These are phyloP conservation scores for Tilletiaria anomala DNA, from an alignment of 1,284 basidiomycete genomes.

Conservation along the genomic window DNA sequence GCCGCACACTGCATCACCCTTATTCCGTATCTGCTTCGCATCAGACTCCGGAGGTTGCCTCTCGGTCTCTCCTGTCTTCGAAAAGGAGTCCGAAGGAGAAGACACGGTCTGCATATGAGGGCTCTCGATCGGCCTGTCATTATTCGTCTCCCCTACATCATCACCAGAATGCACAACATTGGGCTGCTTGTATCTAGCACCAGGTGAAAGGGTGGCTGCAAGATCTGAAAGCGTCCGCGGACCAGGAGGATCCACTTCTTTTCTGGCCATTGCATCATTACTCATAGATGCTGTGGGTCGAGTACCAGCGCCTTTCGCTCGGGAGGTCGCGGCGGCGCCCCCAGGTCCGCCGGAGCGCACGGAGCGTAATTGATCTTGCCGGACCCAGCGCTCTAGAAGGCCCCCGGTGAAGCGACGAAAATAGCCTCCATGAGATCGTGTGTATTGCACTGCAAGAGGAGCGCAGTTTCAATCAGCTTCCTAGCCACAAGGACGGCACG, in stretches of 20 bases:
- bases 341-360: conserved; percentile 21
- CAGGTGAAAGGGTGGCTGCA: not conserved
- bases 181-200: not conserved
- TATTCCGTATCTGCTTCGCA: no score
- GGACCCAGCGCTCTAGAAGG: conserved; percentile 24
- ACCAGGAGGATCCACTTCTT: not conserved
- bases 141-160: no score
- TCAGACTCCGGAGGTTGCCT: no score
- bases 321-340: conserved; percentile 1
- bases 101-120: no score
- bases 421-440: conserved; percentile 32
- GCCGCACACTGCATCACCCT: not conserved
- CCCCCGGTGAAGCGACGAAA: conserved; percentile 33
- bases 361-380: conserved; percentile 16
- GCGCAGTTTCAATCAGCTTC: not conserved
- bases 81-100: no score
- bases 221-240: not conserved
- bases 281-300: not conserved
- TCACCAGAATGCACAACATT: no score
- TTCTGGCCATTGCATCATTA: not conserved
- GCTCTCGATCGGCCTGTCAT: no score
- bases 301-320: not conserved
- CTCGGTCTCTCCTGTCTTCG: no score
- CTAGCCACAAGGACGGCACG: not conserved
- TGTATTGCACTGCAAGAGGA: conserved; percentile 16